These are phyloP conservation scores for Septoria linicola DNA, from an alignment of 2,329 filamentous ascomycete species.

Conservation along the genomic window DNA sequence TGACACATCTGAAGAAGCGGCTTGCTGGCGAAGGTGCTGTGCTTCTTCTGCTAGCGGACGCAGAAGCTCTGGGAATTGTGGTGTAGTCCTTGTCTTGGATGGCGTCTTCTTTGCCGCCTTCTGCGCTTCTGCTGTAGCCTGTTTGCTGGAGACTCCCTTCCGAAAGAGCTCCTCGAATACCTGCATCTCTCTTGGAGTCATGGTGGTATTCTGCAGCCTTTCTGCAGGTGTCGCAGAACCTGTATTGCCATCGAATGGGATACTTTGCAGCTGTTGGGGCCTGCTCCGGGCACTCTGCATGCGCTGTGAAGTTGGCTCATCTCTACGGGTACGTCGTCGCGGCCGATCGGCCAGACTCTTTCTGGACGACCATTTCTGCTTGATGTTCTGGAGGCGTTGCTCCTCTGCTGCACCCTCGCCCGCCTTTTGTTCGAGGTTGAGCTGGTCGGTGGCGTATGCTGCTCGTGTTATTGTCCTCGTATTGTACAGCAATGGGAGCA, in stretches of 20 bases:
- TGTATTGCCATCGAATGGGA: conserved; percentile 23
- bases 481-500: conserved; percentile 35
- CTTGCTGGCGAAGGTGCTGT: conserved; percentile 13
- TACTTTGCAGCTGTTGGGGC: conserved; percentile 1
- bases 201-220: conserved; percentile 22
- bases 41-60: conserved; percentile 27
- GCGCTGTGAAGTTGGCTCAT: background rate
- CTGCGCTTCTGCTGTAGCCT: conserved; percentile 1
- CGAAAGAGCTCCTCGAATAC: conserved; percentile 25
- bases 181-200: conserved; percentile 25
- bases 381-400: conserved; percentile 6
- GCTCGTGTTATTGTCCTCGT: conserved; percentile 31
- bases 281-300: background rate
- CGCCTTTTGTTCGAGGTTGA: conserved; percentile 4
- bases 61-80: conserved; percentile 23
- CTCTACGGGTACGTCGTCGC: background rate
- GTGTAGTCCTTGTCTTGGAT: background rate
- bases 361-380: conserved; percentile 9
- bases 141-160: conserved; percentile 12
- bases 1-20: background rate
- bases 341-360: background rate
- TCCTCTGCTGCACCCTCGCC: conserved; percentile 5
- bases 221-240: conserved; percentile 13
- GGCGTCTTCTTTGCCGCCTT: conserved; percentile 1
- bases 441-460: background rate